These are phyloP conservation scores for Nepenthes alata DNA, from an alignment of 179 eudicot species.

Conservation along the genomic window DNA sequence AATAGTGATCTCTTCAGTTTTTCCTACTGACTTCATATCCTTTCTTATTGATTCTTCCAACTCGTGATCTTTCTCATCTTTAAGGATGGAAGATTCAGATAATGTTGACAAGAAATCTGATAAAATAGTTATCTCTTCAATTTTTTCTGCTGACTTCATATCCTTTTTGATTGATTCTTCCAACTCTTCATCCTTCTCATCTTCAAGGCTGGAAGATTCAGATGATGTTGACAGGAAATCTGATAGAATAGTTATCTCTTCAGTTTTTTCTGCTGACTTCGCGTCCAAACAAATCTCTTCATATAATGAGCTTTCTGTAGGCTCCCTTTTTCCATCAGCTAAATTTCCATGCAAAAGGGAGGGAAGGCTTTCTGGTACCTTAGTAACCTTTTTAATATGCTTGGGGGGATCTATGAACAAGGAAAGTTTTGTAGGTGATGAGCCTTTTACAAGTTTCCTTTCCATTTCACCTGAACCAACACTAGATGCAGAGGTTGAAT, in stretches of 20 bases:
- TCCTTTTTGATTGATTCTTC: background rate
- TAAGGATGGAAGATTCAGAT: slow-evolving; percentile 13
- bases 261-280: slow-evolving; percentile 16
- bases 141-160: slow-evolving; percentile 13
- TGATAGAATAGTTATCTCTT: slow-evolving; percentile 17
- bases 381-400: slow-evolving; percentile 10
- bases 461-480: slow-evolving; percentile 18
- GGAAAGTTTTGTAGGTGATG: slow-evolving; percentile 7
- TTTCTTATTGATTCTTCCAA: background rate
- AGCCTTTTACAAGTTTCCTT: slow-evolving; percentile 6
- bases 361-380: background rate
- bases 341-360: background rate
- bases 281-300: slow-evolving; percentile 11
- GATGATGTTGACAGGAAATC: slow-evolving; percentile 15
- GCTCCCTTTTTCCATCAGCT: slow-evolving; percentile 17
- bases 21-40: slow-evolving; percentile 13
- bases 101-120: slow-evolving; percentile 20
- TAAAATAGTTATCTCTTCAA: slow-evolving; percentile 13
- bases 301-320: slow-evolving; percentile 15
- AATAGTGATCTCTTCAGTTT: slow-evolving; percentile 13
- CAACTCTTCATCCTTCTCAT: slow-evolving; percentile 16
- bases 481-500: slow-evolving; percentile 9
- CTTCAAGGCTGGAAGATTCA: slow-evolving; percentile 15
- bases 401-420: slow-evolving; percentile 10
- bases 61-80: slow-evolving; percentile 12